These are phyloP conservation scores for Tetrahymena elliotti DNA, from an alignment of 73 alveolate genomes.

Conservation along the genomic window DNA sequence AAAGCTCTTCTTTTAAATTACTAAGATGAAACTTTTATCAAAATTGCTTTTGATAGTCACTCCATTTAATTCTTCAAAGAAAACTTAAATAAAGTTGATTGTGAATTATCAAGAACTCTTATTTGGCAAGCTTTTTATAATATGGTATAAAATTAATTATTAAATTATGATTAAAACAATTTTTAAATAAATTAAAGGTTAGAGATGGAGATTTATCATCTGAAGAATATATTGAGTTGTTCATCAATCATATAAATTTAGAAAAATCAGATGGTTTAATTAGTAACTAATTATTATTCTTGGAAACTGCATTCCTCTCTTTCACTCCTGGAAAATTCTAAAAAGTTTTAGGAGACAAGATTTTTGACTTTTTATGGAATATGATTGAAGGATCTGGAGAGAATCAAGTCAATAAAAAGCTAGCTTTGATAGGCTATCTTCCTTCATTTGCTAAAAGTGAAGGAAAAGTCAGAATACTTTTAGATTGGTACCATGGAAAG, in stretches of 20 bases:
- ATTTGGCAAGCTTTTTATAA: neutral
- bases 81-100: neutral
- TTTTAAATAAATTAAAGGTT: neutral
- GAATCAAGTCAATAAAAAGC: neutral
- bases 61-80: neutral
- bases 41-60: neutral
- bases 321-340: conserved; percentile 34
- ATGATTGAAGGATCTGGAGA: neutral
- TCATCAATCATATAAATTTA: neutral
- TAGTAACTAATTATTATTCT: neutral
- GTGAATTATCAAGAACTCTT: neutral
- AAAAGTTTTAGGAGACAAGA: neutral
- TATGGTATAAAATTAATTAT: neutral
- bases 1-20: neutral
- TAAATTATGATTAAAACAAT: neutral
- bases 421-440: conserved; percentile 2
- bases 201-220: conserved; percentile 38
- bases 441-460: conserved; percentile 21
- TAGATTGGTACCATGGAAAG: conserved; percentile 11
- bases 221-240: conserved; percentile 18
- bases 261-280: conserved; percentile 35
- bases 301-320: conserved; percentile 1
- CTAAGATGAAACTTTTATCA: neutral
- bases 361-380: conserved; percentile 1
- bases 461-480: neutral